Conservation (phyloP, 805 yeast genomes). For the Lipomyces kockii region DNA sequence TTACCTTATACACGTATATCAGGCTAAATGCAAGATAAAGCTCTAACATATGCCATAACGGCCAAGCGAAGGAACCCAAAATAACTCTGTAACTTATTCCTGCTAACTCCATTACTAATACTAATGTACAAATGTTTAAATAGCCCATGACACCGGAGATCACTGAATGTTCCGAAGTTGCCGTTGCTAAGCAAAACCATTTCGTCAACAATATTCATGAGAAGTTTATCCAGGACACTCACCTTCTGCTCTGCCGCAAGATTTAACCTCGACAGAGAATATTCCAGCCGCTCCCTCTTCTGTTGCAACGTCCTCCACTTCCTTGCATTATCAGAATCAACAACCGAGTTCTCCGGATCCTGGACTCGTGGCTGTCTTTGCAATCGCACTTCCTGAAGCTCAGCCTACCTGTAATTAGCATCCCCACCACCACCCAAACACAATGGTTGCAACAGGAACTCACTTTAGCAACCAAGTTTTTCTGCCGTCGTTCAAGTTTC, state of each 20-base stretch:
- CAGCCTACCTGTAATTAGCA: constrained; percentile 30
- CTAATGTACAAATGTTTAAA: neutral
- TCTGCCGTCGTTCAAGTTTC: constrained; percentile 40
- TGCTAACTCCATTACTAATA: neutral
- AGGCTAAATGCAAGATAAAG: neutral
- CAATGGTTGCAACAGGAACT: neutral
- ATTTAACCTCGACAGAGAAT: constrained; percentile 37
- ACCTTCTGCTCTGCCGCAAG: constrained; percentile 34
- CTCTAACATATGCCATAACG: too few relatives aligned
- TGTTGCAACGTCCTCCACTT: constrained; percentile 34
- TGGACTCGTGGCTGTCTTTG: constrained; percentile 28
- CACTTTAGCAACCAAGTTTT: constrained; percentile 36
- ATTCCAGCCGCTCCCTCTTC: constrained; percentile 35
- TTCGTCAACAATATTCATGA: neutral
- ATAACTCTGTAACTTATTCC: neutral
- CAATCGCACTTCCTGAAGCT: constrained; percentile 41
- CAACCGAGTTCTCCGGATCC: neutral
- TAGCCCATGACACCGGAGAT: neutral
- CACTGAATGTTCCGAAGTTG: constrained; percentile 4
- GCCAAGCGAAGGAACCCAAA: neutral
- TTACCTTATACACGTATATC: neutral
- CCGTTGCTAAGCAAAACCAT: constrained; percentile 4
- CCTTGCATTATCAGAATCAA: constrained; percentile 25
- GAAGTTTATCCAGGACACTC: neutral
- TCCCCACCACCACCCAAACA: neutral